phyloP scores from a whole-genome alignment of 129 eudicot species.

The Scalesia atractyloides region DNA sequence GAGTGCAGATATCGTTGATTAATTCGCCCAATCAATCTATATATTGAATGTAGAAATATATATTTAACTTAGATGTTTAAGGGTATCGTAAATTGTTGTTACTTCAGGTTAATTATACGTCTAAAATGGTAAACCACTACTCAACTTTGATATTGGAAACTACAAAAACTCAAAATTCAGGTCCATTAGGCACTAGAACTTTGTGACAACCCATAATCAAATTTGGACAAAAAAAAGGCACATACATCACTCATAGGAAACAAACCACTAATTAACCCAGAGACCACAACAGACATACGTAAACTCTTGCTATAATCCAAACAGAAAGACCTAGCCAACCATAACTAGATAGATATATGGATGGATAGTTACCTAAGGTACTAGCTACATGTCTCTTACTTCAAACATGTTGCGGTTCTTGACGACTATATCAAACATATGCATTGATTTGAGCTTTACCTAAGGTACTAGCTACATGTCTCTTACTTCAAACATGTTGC shows the following conservation, averaged over 20 bases:
- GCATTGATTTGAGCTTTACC: constrained; percentile 71
- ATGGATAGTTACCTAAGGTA: neutral
- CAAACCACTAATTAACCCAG: neutral
- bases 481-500: constrained; percentile 86
- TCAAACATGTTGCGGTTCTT: constrained; percentile 87
- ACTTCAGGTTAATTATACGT: too few relatives aligned
- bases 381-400: constrained; percentile 53
- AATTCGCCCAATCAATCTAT: too few relatives aligned
- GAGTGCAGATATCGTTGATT: too few relatives aligned
- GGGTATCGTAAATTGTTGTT: too few relatives aligned
- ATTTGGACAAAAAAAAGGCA: too few relatives aligned
- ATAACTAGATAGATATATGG: neutral
- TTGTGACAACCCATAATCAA: too few relatives aligned
- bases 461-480: constrained; percentile 29
- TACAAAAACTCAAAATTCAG: too few relatives aligned
- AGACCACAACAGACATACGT: constrained; percentile 1
- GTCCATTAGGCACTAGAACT: too few relatives aligned
- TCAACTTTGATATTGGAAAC: too few relatives aligned
- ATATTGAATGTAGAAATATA: too few relatives aligned
- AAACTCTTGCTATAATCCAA: constrained; percentile 5
- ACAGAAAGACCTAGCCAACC: neutral
- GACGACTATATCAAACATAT: constrained; percentile 87
- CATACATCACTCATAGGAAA: neutral
- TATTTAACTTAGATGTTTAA: too few relatives aligned
- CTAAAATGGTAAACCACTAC: too few relatives aligned